Percentiles rank a stretch among this genome's conserved stretches.
These are phyloP conservation scores for Quercus phellos DNA, from an alignment of 331 rosid species.

Conservation along the genomic window DNA sequence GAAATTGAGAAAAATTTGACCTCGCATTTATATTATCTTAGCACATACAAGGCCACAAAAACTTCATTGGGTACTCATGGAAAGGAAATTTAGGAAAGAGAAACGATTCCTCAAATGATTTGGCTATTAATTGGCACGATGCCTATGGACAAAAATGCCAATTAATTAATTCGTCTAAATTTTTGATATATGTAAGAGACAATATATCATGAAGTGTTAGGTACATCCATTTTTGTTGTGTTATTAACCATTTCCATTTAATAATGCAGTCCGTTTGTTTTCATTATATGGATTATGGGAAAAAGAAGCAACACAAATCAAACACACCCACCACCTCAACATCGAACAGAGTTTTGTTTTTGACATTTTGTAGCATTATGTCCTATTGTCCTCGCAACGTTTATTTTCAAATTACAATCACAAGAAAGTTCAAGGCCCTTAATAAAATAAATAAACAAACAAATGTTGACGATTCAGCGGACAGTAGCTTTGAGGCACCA, in stretches of 20 bases:
- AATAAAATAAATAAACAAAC: too few species aligned
- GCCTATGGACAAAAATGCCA: neutral
- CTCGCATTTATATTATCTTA: neutral
- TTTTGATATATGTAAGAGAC: constrained; percentile 28
- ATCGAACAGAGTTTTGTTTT: constrained; percentile 21
- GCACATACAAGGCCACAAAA: neutral
- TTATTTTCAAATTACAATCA: neutral
- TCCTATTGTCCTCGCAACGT: constrained; percentile 16
- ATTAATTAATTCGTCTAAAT: neutral
- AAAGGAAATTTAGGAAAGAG: neutral
- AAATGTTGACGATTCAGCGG: too few species aligned
- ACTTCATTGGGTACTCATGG: neutral
- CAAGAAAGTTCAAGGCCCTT: neutral
- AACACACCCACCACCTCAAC: constrained; percentile 9
- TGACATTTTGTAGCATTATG: constrained; percentile 9
- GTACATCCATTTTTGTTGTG: constrained; percentile 23
- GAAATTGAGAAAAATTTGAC: neutral
- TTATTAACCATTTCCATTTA: constrained; percentile 25
- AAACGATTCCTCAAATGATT: neutral
- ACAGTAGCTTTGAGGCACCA: too few species aligned
- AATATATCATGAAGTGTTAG: constrained; percentile 17
- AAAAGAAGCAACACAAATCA: constrained; percentile 30
- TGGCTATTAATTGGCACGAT: neutral
- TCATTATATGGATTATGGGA: constrained; percentile 8
- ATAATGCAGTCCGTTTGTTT: constrained; percentile 11